Percentiles rank a stretch among this genome's conserved stretches.
Conservation (phyloP, 2,329 filamentous ascomycete genomes). For the Metarhizium humberi region DNA sequence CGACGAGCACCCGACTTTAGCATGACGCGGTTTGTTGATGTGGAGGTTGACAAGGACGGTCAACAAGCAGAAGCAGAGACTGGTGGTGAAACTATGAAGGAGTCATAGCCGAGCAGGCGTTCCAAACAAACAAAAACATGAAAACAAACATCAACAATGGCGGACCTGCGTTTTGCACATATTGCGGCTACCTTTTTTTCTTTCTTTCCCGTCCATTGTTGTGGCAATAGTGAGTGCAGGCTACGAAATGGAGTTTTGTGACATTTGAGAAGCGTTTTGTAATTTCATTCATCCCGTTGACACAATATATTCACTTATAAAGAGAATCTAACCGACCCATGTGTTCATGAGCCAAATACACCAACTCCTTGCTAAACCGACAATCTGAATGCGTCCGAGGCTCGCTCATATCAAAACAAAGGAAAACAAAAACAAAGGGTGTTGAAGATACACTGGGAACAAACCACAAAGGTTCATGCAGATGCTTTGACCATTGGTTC, state of each 20-base stretch:
- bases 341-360: not conserved
- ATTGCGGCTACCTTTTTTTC: not conserved
- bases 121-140: not conserved
- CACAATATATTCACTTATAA: not conserved
- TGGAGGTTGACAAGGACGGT: constrained; percentile 32
- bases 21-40: constrained; percentile 44
- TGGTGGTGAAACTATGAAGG: constrained; percentile 13
- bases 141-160: not conserved
- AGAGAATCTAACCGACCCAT: not conserved
- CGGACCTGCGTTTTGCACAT: not conserved
- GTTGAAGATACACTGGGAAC: too few relatives aligned
- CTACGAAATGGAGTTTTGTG: not conserved
- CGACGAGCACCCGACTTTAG: constrained; percentile 42
- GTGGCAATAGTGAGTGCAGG: not conserved
- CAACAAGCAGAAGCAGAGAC: constrained; percentile 9
- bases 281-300: not conserved
- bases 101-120: constrained; percentile 12
- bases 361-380: not conserved
- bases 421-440: not conserved
- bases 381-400: not conserved
- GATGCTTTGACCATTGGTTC: constrained; percentile 32
- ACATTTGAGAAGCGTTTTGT: constrained; percentile 1
- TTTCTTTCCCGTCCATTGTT: too few relatives aligned
- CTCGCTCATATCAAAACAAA: not conserved
- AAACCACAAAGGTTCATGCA: constrained; percentile 12